Conservation (phyloP, 148 eudicot genomes). For the Cornus florida region DNA sequence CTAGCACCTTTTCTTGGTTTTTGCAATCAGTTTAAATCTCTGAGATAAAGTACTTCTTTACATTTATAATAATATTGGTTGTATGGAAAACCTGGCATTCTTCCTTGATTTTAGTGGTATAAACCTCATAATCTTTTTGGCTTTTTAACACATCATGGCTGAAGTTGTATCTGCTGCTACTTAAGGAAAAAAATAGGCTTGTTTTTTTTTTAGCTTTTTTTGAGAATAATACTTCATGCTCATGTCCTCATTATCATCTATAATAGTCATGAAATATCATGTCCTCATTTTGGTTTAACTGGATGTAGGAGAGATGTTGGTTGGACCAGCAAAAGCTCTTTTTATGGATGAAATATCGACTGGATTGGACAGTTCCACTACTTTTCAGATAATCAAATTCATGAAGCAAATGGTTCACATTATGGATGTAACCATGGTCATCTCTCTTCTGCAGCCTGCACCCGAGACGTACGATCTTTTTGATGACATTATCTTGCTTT, state of each 20-base stretch:
- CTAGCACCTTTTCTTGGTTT: no score
- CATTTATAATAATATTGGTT: no score
- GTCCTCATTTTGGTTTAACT: background rate
- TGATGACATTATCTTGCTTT: constrained; percentile 69
- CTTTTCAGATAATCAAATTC: constrained; percentile 65
- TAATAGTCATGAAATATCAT: background rate
- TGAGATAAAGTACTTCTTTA: no score
- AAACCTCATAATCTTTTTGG: background rate
- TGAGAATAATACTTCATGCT: background rate
- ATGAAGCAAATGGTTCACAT: constrained; percentile 75
- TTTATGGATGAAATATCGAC: constrained; percentile 85
- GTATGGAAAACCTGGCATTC: background rate
- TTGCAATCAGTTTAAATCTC: no score
- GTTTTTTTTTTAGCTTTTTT: background rate
- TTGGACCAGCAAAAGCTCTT: constrained; percentile 69
- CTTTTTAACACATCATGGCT: background rate
- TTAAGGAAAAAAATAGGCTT: no score
- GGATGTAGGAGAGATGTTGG: constrained; percentile 78
- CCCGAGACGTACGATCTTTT: constrained; percentile 75
- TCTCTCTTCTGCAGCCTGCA: constrained; percentile 77
- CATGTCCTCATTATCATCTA: background rate
- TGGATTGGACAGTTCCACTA: constrained; percentile 82
- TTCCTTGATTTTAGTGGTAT: background rate
- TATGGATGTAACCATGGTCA: constrained; percentile 65
- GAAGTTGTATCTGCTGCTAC: no score